Conservation (phyloP, 805 yeast species). For the Saturnispora galanensis region DNA sequence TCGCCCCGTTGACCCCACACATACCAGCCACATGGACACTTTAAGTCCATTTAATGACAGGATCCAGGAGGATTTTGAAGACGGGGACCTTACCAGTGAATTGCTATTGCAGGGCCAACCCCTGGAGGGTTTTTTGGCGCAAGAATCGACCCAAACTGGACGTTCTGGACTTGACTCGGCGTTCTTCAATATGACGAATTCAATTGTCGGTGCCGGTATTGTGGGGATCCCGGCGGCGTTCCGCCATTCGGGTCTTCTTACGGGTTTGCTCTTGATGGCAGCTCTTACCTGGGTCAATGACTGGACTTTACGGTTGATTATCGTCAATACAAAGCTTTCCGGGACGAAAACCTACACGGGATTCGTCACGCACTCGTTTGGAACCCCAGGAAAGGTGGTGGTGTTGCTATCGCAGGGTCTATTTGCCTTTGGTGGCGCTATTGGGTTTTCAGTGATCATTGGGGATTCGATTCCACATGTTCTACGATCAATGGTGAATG, state of each 20-base stretch:
- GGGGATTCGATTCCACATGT: constrained; percentile 96
- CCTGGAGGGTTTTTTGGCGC: not conserved
- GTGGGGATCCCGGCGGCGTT: constrained; percentile 91
- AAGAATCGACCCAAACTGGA: not conserved
- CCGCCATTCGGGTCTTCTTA: constrained; percentile 65
- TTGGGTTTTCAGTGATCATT: constrained; percentile 88
- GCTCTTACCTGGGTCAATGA: constrained; percentile 65
- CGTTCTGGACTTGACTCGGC: constrained; percentile 66
- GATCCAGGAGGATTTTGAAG: too few relatives aligned
- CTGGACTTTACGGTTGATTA: constrained; percentile 77
- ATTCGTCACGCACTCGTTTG: constrained; percentile 72
- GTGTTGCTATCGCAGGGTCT: constrained; percentile 71
- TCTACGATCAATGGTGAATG: constrained; percentile 52
- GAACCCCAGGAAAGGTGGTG: constrained; percentile 54
- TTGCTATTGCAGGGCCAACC: not conserved
- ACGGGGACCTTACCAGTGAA: too few relatives aligned
- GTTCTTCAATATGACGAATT: constrained; percentile 94
- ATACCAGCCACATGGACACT: too few relatives aligned
- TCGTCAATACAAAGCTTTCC: constrained; percentile 69
- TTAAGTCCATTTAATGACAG: not conserved
- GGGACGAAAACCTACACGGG: constrained; percentile 77
- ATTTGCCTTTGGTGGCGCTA: constrained; percentile 90
- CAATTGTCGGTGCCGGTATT: constrained; percentile 91
- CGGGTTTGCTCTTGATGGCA: constrained; percentile 56
- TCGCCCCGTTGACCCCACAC: too few relatives aligned